Base-by-base conservation (phyloP, 106 monocot species). In the Dactylorhiza incarnata region DNA sequence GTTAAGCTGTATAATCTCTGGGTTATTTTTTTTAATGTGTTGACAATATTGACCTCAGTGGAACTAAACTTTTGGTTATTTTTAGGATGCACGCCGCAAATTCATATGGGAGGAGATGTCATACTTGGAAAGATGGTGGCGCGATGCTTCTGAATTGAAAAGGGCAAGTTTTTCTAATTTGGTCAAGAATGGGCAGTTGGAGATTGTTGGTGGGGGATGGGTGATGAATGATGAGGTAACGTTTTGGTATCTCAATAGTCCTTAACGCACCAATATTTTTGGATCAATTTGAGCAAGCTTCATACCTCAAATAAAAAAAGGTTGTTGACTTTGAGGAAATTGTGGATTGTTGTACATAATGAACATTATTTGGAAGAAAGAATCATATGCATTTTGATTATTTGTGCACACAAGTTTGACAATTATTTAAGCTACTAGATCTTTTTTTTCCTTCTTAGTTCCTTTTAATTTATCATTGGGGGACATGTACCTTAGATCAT, bases 101-200 rank as follows among this genome's bases (percentile, higher is more conserved):
- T 97, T 97, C 44, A 94, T 97, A 66, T 97, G 97, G 97, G 97
- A 97, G 80, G 97, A 97, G 80, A 97, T 97, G 89, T 97, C 97
- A 2, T 97, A 97, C 67, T 75, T 97, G 84, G 87, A 91, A 84
- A 91, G 89, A 75, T 97, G 97, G 97, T 97, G 97, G 97, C 86
- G 91, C 72, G 97, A 97, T 61, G 85, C 97, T 0, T 77, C 97
- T 11, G 76, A n/a, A 16, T 29, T 75, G 9, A 85, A 86, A 47
- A 82, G 65, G 86, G 86, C 87, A 54, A 78, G 80, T 43, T 91
- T 97, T 53, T 75, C 82, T 24, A 89, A 86, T 61, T 75, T 97
- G 66, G 89, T 94, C 8, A 84, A 80, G 73, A 84, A 89, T 74
- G 97, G 97, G 24, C 97, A 97, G 78, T 73, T 97, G 17, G 97